These are phyloP conservation scores for Nephelium lappaceum DNA, from an alignment of 345 rosid genomes.

Conservation along the genomic window DNA sequence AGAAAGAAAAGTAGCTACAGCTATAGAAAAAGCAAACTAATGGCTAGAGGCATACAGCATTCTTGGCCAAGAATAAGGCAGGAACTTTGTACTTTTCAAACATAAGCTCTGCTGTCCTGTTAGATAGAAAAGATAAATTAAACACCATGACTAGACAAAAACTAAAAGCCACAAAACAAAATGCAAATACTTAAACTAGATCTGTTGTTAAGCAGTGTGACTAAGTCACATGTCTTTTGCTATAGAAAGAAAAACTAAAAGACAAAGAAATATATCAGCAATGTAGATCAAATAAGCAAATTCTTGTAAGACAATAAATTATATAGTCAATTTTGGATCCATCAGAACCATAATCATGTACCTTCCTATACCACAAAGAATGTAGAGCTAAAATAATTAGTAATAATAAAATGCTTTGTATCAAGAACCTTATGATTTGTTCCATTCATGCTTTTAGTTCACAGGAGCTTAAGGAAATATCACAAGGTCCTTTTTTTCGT, in stretches of 20 bases:
- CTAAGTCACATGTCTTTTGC: background rate
- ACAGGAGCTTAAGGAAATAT: background rate
- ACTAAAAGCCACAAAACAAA: background rate
- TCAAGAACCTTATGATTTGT: background rate
- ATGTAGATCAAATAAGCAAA: background rate
- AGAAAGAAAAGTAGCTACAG: background rate
- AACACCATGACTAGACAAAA: background rate
- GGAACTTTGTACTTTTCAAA: constrained; percentile 96
- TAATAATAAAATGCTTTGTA: no score
- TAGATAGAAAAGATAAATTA: constrained; percentile 18
- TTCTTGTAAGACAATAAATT: background rate
- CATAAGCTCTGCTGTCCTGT: constrained; percentile 94
- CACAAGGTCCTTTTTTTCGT: background rate
- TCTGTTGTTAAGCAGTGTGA: background rate
- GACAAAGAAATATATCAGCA: background rate
- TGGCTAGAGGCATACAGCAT: constrained; percentile 66
- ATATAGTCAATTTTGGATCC: background rate
- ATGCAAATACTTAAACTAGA: background rate
- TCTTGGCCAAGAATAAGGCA: constrained; percentile 97
- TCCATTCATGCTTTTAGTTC: background rate
- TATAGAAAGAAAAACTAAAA: background rate
- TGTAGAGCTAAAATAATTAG: background rate
- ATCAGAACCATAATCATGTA: background rate
- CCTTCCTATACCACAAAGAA: background rate
- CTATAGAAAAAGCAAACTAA: constrained; percentile 11